phyloP scores from a whole-genome alignment of 78 protist genomes.

The Planoprotostelium fungivorum region DNA sequence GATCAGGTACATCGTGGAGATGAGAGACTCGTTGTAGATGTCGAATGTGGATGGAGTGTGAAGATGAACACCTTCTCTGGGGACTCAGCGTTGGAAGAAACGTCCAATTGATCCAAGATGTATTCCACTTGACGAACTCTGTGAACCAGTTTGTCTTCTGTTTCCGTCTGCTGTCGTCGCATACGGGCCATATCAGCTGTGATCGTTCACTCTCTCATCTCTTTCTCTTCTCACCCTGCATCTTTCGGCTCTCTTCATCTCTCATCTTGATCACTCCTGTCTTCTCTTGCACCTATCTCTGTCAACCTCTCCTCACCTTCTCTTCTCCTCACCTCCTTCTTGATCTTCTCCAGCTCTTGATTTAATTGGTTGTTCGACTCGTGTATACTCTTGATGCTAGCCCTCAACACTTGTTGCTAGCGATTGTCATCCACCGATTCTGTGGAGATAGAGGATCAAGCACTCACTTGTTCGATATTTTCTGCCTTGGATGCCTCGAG shows the following conservation, averaged over 20 bases:
- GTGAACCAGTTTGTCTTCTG: background rate
- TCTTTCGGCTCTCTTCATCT: background rate
- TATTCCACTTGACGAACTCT: background rate
- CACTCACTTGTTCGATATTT: too few relatives aligned
- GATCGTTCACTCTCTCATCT: background rate
- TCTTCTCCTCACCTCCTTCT: background rate
- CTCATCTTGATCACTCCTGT: background rate
- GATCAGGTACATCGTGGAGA: too few relatives aligned
- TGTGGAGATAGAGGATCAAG: too few relatives aligned
- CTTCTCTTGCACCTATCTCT: background rate
- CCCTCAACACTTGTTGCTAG: background rate
- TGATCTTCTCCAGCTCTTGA: background rate
- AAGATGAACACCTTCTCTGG: background rate
- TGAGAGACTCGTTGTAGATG: too few relatives aligned
- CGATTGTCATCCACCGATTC: too few relatives aligned
- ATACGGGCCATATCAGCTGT: background rate
- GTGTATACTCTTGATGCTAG: background rate
- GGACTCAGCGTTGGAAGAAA: background rate
- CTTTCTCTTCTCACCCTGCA: background rate
- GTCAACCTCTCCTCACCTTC: background rate
- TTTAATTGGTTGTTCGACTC: background rate
- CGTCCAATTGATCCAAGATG: background rate
- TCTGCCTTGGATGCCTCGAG: too few relatives aligned
- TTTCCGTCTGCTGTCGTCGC: background rate
- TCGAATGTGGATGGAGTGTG: too few relatives aligned